Conservation (phyloP, 2,329 filamentous ascomycete genomes). For the Juglanconis juglandina region DNA sequence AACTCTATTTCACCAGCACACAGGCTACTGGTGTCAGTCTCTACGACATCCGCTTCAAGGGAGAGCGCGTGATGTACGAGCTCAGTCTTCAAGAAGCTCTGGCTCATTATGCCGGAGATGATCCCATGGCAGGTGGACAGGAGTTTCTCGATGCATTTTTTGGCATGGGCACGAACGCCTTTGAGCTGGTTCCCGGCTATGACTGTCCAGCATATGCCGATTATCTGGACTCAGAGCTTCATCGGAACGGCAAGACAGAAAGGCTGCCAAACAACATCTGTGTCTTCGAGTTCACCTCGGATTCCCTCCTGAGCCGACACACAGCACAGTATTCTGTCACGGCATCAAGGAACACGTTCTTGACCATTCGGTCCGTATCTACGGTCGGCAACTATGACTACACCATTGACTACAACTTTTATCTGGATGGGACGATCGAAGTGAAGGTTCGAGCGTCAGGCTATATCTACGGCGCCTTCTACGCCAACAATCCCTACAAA, state of each 20-base stretch:
- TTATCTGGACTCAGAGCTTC: slow-evolving; percentile 34
- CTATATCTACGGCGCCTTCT: slow-evolving; percentile 34
- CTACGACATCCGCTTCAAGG: slow-evolving; percentile 49
- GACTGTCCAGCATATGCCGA: slow-evolving; percentile 33
- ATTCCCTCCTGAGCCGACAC: slow-evolving; percentile 35
- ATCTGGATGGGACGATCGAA: slow-evolving; percentile 35
- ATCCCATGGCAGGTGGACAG: slow-evolving; percentile 41
- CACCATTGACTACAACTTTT: slow-evolving; percentile 33
- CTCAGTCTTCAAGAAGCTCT: slow-evolving; percentile 50
- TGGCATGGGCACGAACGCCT: slow-evolving; percentile 33
- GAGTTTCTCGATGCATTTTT: slow-evolving; percentile 41
- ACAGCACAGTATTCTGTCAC: slow-evolving; percentile 27
- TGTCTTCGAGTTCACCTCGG: slow-evolving; percentile 36
- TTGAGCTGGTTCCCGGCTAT: slow-evolving; percentile 38
- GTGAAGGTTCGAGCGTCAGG: slow-evolving; percentile 36
- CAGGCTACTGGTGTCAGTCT: slow-evolving; percentile 43
- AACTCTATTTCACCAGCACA: slow-evolving; percentile 46
- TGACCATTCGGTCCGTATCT: slow-evolving; percentile 36
- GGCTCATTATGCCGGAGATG: slow-evolving; percentile 48
- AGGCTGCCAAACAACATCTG: slow-evolving; percentile 33
- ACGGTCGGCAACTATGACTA: slow-evolving; percentile 44
- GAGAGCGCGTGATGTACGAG: slow-evolving; percentile 49
- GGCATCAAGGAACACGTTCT: slow-evolving; percentile 27
- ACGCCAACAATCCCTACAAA: slow-evolving; percentile 23
- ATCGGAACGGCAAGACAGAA: slow-evolving; percentile 29